Base-by-base conservation (phyloP, 1,284 basidiomycete species). In the Termitomyces sp. region DNA sequence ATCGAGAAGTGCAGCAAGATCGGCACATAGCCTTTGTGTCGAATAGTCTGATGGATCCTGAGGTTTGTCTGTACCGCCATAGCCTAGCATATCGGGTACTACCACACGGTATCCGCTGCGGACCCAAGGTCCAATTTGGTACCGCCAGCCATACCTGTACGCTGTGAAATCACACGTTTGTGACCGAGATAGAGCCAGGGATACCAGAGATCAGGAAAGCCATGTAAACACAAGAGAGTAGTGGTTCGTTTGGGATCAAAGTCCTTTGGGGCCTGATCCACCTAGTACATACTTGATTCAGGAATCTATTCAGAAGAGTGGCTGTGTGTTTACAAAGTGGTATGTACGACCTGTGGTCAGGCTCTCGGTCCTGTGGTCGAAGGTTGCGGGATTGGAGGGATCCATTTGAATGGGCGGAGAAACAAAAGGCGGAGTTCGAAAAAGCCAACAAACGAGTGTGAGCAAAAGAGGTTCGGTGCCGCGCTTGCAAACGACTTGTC, bases 31-130 rank as follows among this genome's bases (percentile, higher is more conserved):
- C 44, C 70, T 77, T 65, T 81, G 83, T 1, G 77, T 78, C 5
- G 83, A 76, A 65, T 89, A 90, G 51, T 81, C 76, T 15, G 70
- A 65, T 5, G 76, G 61, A 26, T 80, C 77, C 26, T 64, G 57
- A 0, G 87, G 87, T 64, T 85, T 87, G 61, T 84, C 82, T 8
- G 82, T 83, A 24, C 71, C 78, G 13, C 86, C 86, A 56, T 88
- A 89, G 4, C 87, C 86, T 30, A 88, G 69, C 82, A 85, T 86
- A 66, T 88, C 84, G 7, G 84, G 86, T 1, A 75, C 86, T 21
- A 89, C 68, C 17, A 89, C 83, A n/a, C 87, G 78, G 62, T 76
- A 84, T 9, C 86, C 86, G 45, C 69, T 69, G 42, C 71, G 67
- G 15, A 79, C 80, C 86, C 86, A 89, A 1, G 83, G 80, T 3